phyloP scores from a whole-genome alignment of 2,329 filamentous ascomycete genomes.

The Fusarium circinatum region DNA sequence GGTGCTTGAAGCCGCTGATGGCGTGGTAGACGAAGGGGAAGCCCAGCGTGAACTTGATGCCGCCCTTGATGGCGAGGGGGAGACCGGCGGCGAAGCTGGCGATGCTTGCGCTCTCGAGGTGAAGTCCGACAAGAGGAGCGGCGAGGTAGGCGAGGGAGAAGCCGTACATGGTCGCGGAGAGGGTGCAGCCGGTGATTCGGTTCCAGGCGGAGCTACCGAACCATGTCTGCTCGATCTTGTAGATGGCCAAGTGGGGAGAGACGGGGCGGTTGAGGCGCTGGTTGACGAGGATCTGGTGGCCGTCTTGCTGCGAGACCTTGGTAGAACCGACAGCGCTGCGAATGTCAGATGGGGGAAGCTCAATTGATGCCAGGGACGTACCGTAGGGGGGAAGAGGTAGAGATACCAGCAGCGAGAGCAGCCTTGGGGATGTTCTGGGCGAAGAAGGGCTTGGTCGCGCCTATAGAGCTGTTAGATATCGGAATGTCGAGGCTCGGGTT shows the following conservation, averaged over 20 bases:
- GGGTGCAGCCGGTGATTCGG: constrained; percentile 81
- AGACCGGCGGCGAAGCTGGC: constrained; percentile 69
- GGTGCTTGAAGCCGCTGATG: constrained; percentile 65
- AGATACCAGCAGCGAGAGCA: constrained; percentile 54
- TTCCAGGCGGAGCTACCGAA: constrained; percentile 77
- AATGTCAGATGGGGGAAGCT: not conserved
- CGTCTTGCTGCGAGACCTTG: constrained; percentile 64
- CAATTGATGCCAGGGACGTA: constrained; percentile 44
- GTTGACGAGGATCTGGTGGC: constrained; percentile 74
- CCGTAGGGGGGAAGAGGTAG: constrained; percentile 58
- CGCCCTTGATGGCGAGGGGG: constrained; percentile 68
- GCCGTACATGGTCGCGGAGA: constrained; percentile 80
- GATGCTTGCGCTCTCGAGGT: constrained; percentile 68
- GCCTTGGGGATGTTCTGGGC: constrained; percentile 59
- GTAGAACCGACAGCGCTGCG: constrained; percentile 57
- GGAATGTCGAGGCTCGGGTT: constrained; percentile 24
- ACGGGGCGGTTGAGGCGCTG: constrained; percentile 87
- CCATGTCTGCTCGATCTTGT: constrained; percentile 88
- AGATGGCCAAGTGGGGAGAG: constrained; percentile 86
- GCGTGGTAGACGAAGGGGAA: constrained; percentile 71
- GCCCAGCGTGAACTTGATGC: constrained; percentile 63
- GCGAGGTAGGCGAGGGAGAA: constrained; percentile 85
- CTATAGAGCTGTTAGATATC: constrained; percentile 36
- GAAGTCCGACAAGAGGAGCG: constrained; percentile 76
- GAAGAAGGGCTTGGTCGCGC: constrained; percentile 60